Percentiles rank a stretch among this genome's conserved stretches.
These are phyloP conservation scores for Macaranga tanarius DNA, from an alignment of 441 rosid species.

Conservation along the genomic window DNA sequence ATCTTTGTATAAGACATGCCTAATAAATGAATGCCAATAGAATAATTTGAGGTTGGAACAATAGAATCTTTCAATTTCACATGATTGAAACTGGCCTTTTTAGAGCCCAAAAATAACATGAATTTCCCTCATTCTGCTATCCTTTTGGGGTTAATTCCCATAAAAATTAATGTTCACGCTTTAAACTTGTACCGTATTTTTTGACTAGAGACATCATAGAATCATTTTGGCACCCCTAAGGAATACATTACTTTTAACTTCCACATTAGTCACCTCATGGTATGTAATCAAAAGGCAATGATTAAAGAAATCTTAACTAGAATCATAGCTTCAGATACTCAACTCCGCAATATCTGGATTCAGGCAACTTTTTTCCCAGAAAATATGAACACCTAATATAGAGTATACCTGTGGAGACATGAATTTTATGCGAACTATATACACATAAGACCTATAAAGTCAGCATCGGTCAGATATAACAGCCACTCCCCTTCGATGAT, in stretches of 20 bases:
- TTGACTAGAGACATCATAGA: background rate
- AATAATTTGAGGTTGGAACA: background rate
- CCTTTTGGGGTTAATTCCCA: too few relatives aligned
- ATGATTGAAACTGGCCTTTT: background rate
- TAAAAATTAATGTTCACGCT: background rate
- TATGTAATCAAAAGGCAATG: conserved; percentile 4
- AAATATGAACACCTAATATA: too few relatives aligned
- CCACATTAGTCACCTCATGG: conserved; percentile 1
- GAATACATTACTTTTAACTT: background rate
- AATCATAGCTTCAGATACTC: conserved; percentile 9
- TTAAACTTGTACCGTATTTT: background rate
- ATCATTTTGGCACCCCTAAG: background rate
- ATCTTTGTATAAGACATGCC: too few relatives aligned
- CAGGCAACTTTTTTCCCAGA: background rate
- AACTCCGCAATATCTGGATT: background rate
- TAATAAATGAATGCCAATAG: background rate
- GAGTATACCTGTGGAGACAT: too few relatives aligned
- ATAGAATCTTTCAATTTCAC: background rate
- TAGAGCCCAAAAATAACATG: background rate
- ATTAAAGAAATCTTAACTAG: conserved; percentile 4
- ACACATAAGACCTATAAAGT: too few relatives aligned
- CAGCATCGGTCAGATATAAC: too few relatives aligned
- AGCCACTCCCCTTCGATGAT: too few relatives aligned
- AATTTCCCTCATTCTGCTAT: background rate
- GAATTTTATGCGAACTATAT: too few relatives aligned